Base-by-base conservation (phyloP, 352 stramenopile species). In the Pelagophyceae sp. region DNA sequence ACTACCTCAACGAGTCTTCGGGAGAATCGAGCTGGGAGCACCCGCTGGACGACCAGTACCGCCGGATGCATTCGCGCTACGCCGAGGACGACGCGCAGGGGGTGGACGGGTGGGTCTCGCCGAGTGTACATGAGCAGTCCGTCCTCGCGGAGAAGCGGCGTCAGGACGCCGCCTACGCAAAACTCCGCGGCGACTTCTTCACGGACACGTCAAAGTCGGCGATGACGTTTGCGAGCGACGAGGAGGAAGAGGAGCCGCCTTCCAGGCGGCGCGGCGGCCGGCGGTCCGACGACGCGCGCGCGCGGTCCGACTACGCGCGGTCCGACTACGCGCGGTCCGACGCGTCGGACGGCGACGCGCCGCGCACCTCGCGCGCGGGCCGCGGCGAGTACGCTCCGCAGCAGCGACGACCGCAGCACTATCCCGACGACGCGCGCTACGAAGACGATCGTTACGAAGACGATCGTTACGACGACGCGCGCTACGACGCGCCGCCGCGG, bases 1-100 rank as follows among this genome's bases (percentile, higher is more conserved):
- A 74, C 67, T 74, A 74, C 67, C 38, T 58, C 35, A 50, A 74
- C 35, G 67, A 74, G 67, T 6, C 3, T 1, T 60, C 67, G 35
- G 33, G 33, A 5, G 38, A 74, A 11, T 37, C 20, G 3, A 50
- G 33, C 15, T 74, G 67, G 67, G 67, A 74, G 67, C 67, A 74
- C 38, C 67, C 67, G 15, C 35, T 29, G 5, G 67, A 74, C 67
- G 67, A 74, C 33, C 35, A 74, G 5, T 74, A 74, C 67, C 6
- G 19, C 17, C 17, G 5, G 20, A 15, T 58, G 33, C 58, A 74
- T 37, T n/a, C 23, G 35, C 45, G 33, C 67, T 33, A 20, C 35
- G 67, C 64, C 31, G 67, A 71, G 29, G 61, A 54, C 23, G 45
- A 54, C 23, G 11, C 11, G 11, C 11, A 54, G 45, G 45, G 11